Percentiles rank a stretch among this genome's conserved stretches.
Evolutionary conservation across 2,329 filamentous ascomycete species (phyloP).

Genomic region (Amauroascus niger): DNA sequence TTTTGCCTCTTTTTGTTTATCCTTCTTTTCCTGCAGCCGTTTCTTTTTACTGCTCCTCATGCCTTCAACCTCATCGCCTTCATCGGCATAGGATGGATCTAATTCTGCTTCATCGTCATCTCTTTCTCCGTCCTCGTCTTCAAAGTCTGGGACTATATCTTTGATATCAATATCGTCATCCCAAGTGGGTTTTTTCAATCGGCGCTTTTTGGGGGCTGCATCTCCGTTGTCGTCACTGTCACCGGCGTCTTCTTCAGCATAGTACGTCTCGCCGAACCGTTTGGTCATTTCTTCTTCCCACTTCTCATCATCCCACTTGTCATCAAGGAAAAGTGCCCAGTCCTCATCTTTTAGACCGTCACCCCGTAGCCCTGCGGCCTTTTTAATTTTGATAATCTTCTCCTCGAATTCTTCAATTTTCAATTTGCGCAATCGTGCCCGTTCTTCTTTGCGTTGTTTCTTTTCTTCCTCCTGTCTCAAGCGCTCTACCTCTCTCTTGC

Average conservation of each 20-base stretch:
- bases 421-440: constrained; percentile 71
- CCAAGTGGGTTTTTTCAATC: constrained; percentile 76
- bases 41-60: constrained; percentile 35
- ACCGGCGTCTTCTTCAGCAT: constrained; percentile 55
- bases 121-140: constrained; percentile 45
- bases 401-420: constrained; percentile 84
- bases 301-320: constrained; percentile 74
- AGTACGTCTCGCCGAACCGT: constrained; percentile 84
- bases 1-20: constrained; percentile 62
- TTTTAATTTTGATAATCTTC: constrained; percentile 78
- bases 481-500: constrained; percentile 66
- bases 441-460: constrained; percentile 64
- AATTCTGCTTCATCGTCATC: constrained; percentile 48
- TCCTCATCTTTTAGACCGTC: constrained; percentile 62
- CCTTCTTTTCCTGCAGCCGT: constrained; percentile 42
- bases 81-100: constrained; percentile 46
- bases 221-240: constrained; percentile 37
- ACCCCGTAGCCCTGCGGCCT: constrained; percentile 70
- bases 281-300: constrained; percentile 89
- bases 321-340: constrained; percentile 75
- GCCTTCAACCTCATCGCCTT: constrained; percentile 30
- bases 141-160: constrained; percentile 78
- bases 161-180: constrained; percentile 97
- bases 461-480: constrained; percentile 71
- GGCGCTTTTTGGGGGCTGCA: constrained; percentile 49